Conservation (phyloP, 2,329 filamentous ascomycete species). For the Penicillium sp. region DNA sequence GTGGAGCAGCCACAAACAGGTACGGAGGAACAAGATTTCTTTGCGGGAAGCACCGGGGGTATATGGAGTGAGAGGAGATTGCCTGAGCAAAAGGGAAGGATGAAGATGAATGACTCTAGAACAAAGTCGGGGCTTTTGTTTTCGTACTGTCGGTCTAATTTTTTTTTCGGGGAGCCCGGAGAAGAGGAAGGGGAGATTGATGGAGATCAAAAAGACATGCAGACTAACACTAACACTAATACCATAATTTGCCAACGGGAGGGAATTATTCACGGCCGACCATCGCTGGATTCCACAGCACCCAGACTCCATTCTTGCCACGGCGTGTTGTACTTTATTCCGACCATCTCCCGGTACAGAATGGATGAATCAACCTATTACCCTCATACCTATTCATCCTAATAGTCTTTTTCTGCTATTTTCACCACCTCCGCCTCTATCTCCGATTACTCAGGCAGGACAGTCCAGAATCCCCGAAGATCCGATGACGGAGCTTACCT, state of each 20-base stretch:
- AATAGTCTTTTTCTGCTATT: not conserved
- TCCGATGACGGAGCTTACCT: conserved; percentile 26
- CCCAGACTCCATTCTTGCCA: conserved; percentile 8
- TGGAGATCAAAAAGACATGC: not conserved
- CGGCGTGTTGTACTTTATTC: not conserved
- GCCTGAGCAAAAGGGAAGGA: not conserved
- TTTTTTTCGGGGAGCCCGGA: conserved; percentile 11
- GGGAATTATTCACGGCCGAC: conserved; percentile 17
- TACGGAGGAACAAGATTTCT: conserved; percentile 6
- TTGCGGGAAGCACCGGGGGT: conserved; percentile 9
- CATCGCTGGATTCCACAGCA: conserved; percentile 19
- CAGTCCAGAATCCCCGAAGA: conserved; percentile 7
- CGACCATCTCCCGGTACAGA: not conserved
- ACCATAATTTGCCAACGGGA: not conserved
- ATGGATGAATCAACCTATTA: not conserved
- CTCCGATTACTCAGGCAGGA: conserved; percentile 13
- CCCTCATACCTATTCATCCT: too few species aligned
- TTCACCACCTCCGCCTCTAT: not conserved
- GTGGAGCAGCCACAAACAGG: conserved; percentile 16
- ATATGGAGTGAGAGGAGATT: not conserved
- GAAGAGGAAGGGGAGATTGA: conserved; percentile 7
- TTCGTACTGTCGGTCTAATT: not conserved
- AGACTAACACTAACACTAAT: conserved; percentile 5
- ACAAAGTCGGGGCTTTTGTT: not conserved
- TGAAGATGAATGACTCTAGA: not conserved